phyloP scores from a whole-genome alignment of 2,329 filamentous ascomycete species.

The Fusarium hostae region DNA sequence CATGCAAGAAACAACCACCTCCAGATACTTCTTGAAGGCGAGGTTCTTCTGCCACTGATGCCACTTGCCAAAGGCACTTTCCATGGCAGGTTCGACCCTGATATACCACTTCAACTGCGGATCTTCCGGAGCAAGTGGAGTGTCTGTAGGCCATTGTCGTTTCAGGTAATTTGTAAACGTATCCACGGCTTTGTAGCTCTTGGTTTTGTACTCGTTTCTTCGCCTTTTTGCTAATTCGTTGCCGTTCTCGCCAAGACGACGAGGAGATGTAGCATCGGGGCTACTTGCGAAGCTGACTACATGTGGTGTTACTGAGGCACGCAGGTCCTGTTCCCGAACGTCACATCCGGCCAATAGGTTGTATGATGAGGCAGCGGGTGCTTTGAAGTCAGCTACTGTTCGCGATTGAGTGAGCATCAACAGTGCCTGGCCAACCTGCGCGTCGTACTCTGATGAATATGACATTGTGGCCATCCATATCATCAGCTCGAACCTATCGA shows the following conservation, averaged over 20 bases:
- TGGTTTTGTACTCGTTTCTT: neutral
- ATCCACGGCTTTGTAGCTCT: neutral
- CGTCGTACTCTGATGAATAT: neutral
- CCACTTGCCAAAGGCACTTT: neutral
- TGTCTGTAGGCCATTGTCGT: slow-evolving; percentile 22
- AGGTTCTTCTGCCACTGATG: slow-evolving; percentile 25
- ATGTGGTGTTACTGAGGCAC: neutral
- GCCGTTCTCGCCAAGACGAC: neutral
- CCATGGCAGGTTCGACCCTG: neutral
- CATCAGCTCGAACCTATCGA: neutral
- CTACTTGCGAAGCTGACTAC: neutral
- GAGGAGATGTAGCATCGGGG: neutral
- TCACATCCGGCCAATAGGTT: slow-evolving; percentile 1
- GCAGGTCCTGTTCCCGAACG: neutral
- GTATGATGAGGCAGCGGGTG: neutral
- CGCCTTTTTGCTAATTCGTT: neutral
- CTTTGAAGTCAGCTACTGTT: neutral
- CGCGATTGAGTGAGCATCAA: slow-evolving; percentile 12
- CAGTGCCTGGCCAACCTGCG: neutral
- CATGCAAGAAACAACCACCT: neutral
- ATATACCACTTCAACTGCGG: slow-evolving; percentile 7
- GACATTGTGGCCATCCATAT: neutral
- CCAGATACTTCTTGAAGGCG: slow-evolving; percentile 15
- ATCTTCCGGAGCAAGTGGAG: neutral
- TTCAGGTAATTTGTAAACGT: neutral